Base-by-base conservation (phyloP, 148 eudicot genomes). In the Mesembryanthemum crystallinum region DNA sequence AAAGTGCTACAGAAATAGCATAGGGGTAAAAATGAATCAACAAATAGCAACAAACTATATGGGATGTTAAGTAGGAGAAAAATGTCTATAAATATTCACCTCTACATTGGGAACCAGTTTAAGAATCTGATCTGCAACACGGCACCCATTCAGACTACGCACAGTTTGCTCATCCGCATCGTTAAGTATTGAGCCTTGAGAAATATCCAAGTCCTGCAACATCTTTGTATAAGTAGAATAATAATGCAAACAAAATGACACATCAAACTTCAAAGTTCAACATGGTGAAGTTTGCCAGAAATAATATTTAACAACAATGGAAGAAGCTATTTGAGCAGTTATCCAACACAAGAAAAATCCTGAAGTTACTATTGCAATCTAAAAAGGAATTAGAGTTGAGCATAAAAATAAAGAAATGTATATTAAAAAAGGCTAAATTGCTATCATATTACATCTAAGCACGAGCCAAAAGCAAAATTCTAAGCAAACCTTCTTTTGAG, bases 121-220 rank as follows among this genome's bases (percentile, higher is more conserved):
- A 57, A 94, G 96, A 85, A 94, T 94, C 73, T 87, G 93, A 78
- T 94, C 97, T 1, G 97, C 97, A 55, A 94, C 98, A 73, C 97
- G 84, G 70, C 95, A 90, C 37, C 97, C 98, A 86, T 94, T 94
- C 60, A 94, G 86, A 73, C 97, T 91, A 65, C 95, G 89, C 25
- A 86, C 98, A 51, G 98, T 94, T 69, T 88, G 90, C 81, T 91
- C 98, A 71, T 94, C 98, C 73, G 87, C 90, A 77, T 94, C 76
- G 67, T 83, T 78, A 72, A 94, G 83, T 35, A 94, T 64, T n/a
- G 98, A 91, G 12, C 86, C 86, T 76, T 86, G 77, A 20, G 98
- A 91, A 49, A 91, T 85, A 72, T 91, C 98, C 87, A 91, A 80
- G 75, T 91, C 91, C 98, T 94, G 89, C 18, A 75, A 59, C 30